Conservation (phyloP, 2,329 filamentous ascomycete genomes). For the Curvularia verruculosa region DNA sequence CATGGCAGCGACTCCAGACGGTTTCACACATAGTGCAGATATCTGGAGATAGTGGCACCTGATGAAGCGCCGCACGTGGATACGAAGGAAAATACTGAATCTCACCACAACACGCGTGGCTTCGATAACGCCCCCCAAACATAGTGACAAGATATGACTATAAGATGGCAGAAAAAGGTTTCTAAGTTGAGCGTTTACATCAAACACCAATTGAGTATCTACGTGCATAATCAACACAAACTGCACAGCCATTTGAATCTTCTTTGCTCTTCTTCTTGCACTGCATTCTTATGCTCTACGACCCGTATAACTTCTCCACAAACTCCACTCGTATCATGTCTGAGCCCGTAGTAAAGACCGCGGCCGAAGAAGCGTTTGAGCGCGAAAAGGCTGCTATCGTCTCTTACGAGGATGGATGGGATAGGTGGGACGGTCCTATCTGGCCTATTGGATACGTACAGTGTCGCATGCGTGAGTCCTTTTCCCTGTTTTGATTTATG, state of each 20-base stretch:
- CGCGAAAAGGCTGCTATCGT: slow-evolving; percentile 29
- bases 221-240: neutral
- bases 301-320: neutral
- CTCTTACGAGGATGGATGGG: slow-evolving; percentile 38
- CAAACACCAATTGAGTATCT: neutral
- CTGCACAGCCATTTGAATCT: neutral
- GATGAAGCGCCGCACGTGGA: neutral
- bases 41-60: neutral
- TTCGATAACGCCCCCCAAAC: neutral
- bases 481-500: neutral
- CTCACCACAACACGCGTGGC: neutral
- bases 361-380: slow-evolving; percentile 30
- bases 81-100: neutral
- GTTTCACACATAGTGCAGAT: neutral
- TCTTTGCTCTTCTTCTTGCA: neutral
- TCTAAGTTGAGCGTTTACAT: no score
- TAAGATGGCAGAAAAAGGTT: neutral
- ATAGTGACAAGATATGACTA: neutral
- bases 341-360: slow-evolving; percentile 7
- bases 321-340: neutral
- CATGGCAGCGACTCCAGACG: neutral
- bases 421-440: slow-evolving; percentile 34
- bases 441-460: slow-evolving; percentile 34
- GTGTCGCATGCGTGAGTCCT: slow-evolving; percentile 28
- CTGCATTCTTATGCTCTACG: neutral